Percentiles rank a stretch among this genome's conserved stretches.
Evolutionary conservation across 345 rosid genomes (phyloP).

Genomic region (Citrus australasica): DNA sequence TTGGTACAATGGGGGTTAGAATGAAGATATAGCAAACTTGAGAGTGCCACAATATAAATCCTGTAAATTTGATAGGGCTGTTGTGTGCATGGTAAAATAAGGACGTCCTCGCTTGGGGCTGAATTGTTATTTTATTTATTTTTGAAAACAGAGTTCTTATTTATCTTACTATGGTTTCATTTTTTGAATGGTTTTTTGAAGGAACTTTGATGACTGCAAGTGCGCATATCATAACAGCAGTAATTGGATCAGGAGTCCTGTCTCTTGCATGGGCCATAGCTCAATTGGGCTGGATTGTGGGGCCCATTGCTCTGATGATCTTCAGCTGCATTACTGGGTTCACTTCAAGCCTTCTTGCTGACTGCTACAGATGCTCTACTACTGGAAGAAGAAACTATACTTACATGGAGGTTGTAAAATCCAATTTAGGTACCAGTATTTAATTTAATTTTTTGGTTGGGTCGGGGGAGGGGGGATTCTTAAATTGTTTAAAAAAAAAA

Average conservation of each 20-base stretch:
- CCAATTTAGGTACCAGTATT: slow-evolving; percentile 37
- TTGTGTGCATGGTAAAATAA: too few relatives aligned
- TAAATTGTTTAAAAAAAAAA: too few relatives aligned
- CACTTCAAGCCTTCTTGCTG: slow-evolving; percentile 75
- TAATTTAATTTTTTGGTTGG: too few relatives aligned
- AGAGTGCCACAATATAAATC: too few relatives aligned
- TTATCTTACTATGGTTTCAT: background rate
- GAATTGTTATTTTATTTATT: too few relatives aligned
- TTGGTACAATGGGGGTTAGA: too few relatives aligned
- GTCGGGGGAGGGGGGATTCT: too few relatives aligned
- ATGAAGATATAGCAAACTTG: too few relatives aligned
- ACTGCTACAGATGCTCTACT: slow-evolving; percentile 31
- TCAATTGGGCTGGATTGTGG: slow-evolving; percentile 80
- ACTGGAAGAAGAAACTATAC: slow-evolving; percentile 46
- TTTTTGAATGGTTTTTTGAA: slow-evolving; percentile 10
- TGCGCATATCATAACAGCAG: slow-evolving; percentile 89
- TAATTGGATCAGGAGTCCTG: slow-evolving; percentile 85
- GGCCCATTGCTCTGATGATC: slow-evolving; percentile 48
- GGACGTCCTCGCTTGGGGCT: too few relatives aligned
- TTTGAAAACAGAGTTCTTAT: too few relatives aligned
- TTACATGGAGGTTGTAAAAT: slow-evolving; percentile 10
- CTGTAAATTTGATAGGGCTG: too few relatives aligned
- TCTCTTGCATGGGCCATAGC: slow-evolving; percentile 84
- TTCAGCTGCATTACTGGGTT: slow-evolving; percentile 68
- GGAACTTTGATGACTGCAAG: slow-evolving; percentile 82